Percentiles rank a stretch among this genome's conserved stretches.
phyloP scores from a whole-genome alignment of 1,284 basidiomycete species.

The Cutaneotrichosporon sp. region DNA sequence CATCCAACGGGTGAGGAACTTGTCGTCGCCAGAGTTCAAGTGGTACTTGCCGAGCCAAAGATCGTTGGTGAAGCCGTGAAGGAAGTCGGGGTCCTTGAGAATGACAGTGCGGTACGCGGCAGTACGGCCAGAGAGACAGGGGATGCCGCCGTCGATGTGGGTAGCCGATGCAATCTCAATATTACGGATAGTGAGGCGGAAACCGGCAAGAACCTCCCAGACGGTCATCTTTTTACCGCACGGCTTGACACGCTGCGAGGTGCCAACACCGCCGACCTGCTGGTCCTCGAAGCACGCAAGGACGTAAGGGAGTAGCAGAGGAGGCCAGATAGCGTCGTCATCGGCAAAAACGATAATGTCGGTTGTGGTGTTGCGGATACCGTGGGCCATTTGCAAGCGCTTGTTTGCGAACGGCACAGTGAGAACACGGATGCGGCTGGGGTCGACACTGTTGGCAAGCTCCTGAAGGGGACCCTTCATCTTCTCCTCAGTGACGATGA shows the following conservation, averaged over 20 bases:
- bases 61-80: constrained; percentile 88
- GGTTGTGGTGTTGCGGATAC: constrained; percentile 78
- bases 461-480: constrained; percentile 81
- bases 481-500: constrained; percentile 88
- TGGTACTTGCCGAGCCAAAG: constrained; percentile 89
- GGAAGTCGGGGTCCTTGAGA: constrained; percentile 84
- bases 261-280: constrained; percentile 84
- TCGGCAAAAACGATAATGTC: constrained; percentile 95
- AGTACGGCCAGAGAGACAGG: constrained; percentile 84
- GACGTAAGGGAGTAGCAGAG: constrained; percentile 73
- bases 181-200: constrained; percentile 83
- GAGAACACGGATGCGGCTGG: constrained; percentile 71
- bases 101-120: constrained; percentile 89
- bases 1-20: constrained; percentile 94
- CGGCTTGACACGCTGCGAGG: constrained; percentile 79
- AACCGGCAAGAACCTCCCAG: constrained; percentile 88
- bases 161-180: constrained; percentile 83
- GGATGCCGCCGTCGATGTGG: constrained; percentile 86
- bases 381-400: constrained; percentile 84
- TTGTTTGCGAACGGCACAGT: constrained; percentile 91
- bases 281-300: constrained; percentile 91
- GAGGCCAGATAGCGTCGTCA: constrained; percentile 91
- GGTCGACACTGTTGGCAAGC: constrained; percentile 78
- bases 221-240: constrained; percentile 73
- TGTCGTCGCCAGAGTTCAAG: constrained; percentile 87